These are phyloP conservation scores for Umbelopsis sp. DNA, from an alignment of 371 early-diverging fungal genomes.

Conservation along the genomic window DNA sequence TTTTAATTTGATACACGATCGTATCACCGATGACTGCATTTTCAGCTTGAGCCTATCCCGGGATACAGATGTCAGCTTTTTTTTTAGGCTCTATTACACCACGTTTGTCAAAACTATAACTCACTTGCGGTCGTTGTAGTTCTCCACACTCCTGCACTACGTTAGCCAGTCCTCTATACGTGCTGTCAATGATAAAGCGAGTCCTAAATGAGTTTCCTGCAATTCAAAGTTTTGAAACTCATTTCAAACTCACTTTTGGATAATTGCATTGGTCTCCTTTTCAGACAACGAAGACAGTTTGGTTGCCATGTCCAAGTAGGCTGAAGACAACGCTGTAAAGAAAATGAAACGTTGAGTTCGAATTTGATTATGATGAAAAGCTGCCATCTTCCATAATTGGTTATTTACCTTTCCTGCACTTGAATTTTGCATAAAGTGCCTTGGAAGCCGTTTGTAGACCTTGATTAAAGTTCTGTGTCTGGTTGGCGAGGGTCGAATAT, in stretches of 20 bases:
- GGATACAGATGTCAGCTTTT: neutral
- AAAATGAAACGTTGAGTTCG: neutral
- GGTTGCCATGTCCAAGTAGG: neutral
- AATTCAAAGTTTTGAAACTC: neutral
- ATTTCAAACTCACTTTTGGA: conserved; percentile 2
- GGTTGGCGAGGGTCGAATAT: neutral
- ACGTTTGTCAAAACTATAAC: neutral
- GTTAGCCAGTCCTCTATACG: neutral
- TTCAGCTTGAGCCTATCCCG: conserved; percentile 6
- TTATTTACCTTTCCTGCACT: conserved; percentile 1
- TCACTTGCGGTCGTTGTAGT: conserved; percentile 7
- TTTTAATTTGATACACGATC: conserved; percentile 4
- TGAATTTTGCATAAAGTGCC: conserved; percentile 1
- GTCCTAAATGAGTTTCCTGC: neutral
- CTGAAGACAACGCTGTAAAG: neutral
- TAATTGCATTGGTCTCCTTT: neutral
- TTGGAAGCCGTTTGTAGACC: conserved; percentile 1
- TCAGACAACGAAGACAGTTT: conserved; percentile 4
- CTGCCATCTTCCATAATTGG: neutral
- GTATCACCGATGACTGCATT: neutral
- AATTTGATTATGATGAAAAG: neutral
- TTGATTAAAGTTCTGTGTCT: conserved; percentile 4
- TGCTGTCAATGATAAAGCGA: neutral
- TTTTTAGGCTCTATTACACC: neutral
- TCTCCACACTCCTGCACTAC: conserved; percentile 5